Percentiles rank a stretch among this genome's conserved stretches.
phyloP scores from a whole-genome alignment of 768 basidiomycete species.

The Trichaptum fuscoviolaceum region DNA sequence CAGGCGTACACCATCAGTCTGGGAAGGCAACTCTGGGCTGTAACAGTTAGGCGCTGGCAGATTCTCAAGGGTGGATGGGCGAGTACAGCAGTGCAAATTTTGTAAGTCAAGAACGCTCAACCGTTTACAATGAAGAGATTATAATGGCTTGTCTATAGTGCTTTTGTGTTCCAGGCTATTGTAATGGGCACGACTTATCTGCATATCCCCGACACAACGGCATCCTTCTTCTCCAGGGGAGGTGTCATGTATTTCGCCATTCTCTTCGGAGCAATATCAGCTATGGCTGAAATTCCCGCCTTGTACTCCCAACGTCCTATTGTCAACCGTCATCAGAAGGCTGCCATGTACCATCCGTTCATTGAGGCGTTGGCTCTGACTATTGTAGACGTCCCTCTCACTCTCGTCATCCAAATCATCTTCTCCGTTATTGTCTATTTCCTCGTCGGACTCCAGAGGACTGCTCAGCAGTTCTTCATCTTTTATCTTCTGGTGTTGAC shows the following conservation, averaged over 20 bases:
- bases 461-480: conserved; percentile 58
- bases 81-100: conserved; percentile 23
- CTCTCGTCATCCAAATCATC: conserved; percentile 37
- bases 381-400: conserved; percentile 57
- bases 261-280: conserved; percentile 51
- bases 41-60: conserved; percentile 30
- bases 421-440: conserved; percentile 57
- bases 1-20: conserved; percentile 34
- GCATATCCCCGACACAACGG: conserved; percentile 46
- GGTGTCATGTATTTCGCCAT: conserved; percentile 73
- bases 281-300: conserved; percentile 59
- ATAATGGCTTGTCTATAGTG: conserved; percentile 27
- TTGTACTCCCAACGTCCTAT: conserved; percentile 57
- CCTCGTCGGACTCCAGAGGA: conserved; percentile 49
- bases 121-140: neutral
- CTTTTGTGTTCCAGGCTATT: conserved; percentile 33
- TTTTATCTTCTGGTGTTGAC: conserved; percentile 54
- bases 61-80: conserved; percentile 28
- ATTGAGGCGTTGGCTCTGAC: conserved; percentile 54
- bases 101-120: conserved; percentile 14
- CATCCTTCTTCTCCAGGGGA: conserved; percentile 61
- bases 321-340: conserved; percentile 48
- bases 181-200: conserved; percentile 65
- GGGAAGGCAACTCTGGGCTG: conserved; percentile 31
- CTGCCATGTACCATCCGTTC: conserved; percentile 59